Evolutionary conservation across 345 rosid genomes (phyloP).

Genomic region (Eucalyptus regnans): DNA sequence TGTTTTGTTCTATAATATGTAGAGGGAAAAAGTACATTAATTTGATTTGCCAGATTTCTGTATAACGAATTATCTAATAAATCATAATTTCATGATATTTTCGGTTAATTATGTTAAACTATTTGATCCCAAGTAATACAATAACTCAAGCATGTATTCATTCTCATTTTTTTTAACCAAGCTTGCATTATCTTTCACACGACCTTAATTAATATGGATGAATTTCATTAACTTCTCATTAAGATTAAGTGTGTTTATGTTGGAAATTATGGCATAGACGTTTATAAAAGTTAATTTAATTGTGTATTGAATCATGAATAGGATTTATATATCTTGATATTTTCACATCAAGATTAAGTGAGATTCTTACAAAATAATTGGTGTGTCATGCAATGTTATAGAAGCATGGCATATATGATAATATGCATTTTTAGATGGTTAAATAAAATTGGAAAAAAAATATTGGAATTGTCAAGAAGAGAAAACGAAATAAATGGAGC

Average conservation of each 20-base stretch:
- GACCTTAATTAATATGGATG: neutral
- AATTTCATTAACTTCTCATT: neutral
- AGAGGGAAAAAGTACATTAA: neutral
- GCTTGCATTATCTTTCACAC: neutral
- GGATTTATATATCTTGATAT: neutral
- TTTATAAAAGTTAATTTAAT: neutral
- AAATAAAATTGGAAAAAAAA: neutral
- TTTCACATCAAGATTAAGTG: neutral
- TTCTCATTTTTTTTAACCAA: accelerated
- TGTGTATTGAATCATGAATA: neutral
- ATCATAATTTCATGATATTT: neutral
- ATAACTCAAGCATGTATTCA: neutral
- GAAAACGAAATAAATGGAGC: neutral
- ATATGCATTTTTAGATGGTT: neutral
- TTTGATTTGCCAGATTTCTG: neutral
- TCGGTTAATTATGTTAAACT: neutral
- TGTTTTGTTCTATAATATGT: neutral
- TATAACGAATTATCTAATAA: neutral
- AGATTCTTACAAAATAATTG: neutral
- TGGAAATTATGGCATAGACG: neutral
- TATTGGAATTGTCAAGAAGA: neutral
- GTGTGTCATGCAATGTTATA: accelerated
- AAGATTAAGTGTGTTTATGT: neutral
- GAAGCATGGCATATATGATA: neutral
- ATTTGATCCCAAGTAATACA: neutral